Conservation (phyloP, 2,329 filamentous ascomycete species). For the Fusarium illudens region DNA sequence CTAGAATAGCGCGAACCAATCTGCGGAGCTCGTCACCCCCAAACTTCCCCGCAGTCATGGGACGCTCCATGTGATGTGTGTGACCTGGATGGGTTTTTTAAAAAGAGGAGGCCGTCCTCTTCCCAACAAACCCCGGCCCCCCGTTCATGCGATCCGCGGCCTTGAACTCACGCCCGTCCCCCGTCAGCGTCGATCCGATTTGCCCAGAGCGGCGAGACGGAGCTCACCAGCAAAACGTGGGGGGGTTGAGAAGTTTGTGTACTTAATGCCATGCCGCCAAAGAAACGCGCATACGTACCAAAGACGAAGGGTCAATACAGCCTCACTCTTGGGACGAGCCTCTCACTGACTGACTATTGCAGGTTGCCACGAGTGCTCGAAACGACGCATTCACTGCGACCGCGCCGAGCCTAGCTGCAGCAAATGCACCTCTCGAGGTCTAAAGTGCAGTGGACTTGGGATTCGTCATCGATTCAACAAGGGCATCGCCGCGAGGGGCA, state of each 20-base stretch:
- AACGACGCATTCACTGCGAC: conserved; percentile 39
- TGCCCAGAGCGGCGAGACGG: background rate
- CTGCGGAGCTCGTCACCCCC: conserved; percentile 4
- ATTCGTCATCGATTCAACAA: conserved; percentile 41
- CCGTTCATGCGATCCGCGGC: background rate
- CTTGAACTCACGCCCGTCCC: background rate
- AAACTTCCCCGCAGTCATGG: background rate
- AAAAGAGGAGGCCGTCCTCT: background rate
- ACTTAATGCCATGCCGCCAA: conserved; percentile 33
- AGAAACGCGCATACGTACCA: conserved; percentile 39
- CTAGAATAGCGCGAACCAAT: background rate
- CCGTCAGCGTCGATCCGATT: conserved; percentile 14
- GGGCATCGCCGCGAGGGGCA: conserved; percentile 38
- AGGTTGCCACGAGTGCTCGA: conserved; percentile 41
- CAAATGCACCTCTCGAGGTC: conserved; percentile 33
- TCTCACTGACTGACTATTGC: fast-evolving
- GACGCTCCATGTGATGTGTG: conserved; percentile 16
- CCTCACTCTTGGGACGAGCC: too few relatives aligned
- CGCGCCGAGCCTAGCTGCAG: conserved; percentile 31
- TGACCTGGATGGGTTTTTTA: conserved; percentile 10
- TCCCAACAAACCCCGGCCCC: background rate
- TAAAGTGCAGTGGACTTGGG: conserved; percentile 38
- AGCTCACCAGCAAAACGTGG: background rate
- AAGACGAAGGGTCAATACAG: conserved; percentile 35
- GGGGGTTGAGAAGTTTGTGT: background rate